Base-by-base conservation (phyloP, 805 yeast species). In the Starmerella tilneyi region DNA sequence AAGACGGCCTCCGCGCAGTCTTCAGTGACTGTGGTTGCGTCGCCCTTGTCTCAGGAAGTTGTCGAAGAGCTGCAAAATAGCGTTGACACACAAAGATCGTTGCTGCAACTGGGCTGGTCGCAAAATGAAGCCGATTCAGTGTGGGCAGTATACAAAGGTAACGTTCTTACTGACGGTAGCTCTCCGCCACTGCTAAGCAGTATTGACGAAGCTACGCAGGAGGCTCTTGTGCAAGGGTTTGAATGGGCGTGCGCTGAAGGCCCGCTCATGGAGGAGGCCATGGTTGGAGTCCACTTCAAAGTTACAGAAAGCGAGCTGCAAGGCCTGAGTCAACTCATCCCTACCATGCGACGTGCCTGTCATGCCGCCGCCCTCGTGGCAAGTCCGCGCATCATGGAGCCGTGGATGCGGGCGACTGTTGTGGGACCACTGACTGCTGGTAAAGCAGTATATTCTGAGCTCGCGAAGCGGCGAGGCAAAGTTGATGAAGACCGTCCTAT, bases 251-350 rank as follows among this genome's bases (percentile, higher is more conserved):
- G 75, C 0, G 69, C 76, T 45, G 94, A 84, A 56, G 98, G 98
- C 0, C 98, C 99, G 0, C 66, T 92, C n/a, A 78, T 94, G 50
- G 94, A 82, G 49, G 96, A 85, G 58, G 79, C 83, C 0, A 69
- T 92, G 6, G 65, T 83, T 43, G 73, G 78, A 44, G 75, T 79
- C 5, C 77, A 74, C 51, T 85, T 92, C 62, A 75, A 76, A 45
- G 70, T 92, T 32, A 68, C 84, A 38, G 84, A 79, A 46, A 74
- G 76, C 0, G 64, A 66, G 0, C 56, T 82, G 3, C 70, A 70
- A 2, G 75, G 71, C 32, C 63, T 79, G 33, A 71, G 74, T 26
- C 94, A 85, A 59, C 70, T 88, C 5, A 80, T 85, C 30, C 92
- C 95, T 17, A 74, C 88, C 70, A 71, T 80, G 2, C 70, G 94